phyloP scores from a whole-genome alignment of 257 asterid species.

The Marsdenia floribunda region DNA sequence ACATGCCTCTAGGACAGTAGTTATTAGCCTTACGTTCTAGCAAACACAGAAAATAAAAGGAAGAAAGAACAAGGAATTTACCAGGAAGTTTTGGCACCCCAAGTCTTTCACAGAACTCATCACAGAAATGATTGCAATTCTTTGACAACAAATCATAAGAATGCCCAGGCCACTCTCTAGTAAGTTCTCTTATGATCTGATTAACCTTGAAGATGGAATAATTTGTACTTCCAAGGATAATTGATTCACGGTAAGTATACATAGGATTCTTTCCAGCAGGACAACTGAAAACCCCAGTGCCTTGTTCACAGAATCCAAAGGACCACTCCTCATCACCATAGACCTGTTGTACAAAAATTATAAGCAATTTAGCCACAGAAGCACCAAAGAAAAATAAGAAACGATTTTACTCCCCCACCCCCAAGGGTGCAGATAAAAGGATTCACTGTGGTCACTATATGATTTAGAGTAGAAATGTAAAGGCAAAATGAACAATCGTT shows the following conservation, averaged over 20 bases:
- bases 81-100: conserved; percentile 98
- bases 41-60: conserved; percentile 5
- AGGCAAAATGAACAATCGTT: neutral
- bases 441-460: neutral
- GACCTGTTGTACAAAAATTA: conserved; percentile 38
- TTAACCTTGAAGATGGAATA: conserved; percentile 65
- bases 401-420: neutral
- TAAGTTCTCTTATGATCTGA: conserved; percentile 89
- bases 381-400: neutral
- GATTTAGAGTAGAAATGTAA: neutral
- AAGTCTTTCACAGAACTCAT: conserved; percentile 80
- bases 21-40: neutral
- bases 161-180: conserved; percentile 98
- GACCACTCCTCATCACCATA: conserved; percentile 92
- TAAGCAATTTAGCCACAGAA: neutral
- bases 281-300: conserved; percentile 93
- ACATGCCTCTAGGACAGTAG: neutral
- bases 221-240: conserved; percentile 66
- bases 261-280: conserved; percentile 83
- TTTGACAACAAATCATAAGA: conserved; percentile 78
- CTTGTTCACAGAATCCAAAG: conserved; percentile 94
- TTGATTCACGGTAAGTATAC: conserved; percentile 81
- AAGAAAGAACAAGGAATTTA: conserved; percentile 19
- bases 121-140: conserved; percentile 98
- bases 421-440: neutral